These are phyloP conservation scores for Diaporthe ilicicola DNA, from an alignment of 2,329 filamentous ascomycete genomes.

Conservation along the genomic window DNA sequence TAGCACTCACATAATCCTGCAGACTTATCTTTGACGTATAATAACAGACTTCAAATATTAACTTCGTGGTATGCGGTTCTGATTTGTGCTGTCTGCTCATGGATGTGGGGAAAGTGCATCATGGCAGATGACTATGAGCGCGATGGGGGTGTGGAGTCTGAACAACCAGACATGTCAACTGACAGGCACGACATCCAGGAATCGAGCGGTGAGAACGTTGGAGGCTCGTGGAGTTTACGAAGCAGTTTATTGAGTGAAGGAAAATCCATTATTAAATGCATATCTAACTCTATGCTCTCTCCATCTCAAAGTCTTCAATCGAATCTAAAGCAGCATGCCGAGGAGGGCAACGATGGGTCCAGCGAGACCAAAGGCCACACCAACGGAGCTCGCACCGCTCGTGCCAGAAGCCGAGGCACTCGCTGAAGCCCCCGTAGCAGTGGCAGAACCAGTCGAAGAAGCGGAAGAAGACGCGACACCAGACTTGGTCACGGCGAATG, in stretches of 20 bases:
- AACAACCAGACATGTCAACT: no score
- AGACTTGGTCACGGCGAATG: slow-evolving; percentile 38
- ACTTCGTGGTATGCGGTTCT: not conserved
- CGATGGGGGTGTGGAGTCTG: no score
- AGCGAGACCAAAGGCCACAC: slow-evolving; percentile 28
- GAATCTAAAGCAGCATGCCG: not conserved
- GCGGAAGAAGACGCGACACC: slow-evolving; percentile 39
- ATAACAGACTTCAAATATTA: not conserved
- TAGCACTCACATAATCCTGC: not conserved
- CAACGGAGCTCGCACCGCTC: slow-evolving; percentile 16
- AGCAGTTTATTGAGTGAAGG: not conserved
- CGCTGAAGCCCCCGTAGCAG: slow-evolving; percentile 31
- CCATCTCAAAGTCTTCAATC: not conserved
- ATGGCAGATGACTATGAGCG: no score
- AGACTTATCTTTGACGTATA: not conserved
- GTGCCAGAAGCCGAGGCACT: slow-evolving; percentile 34
- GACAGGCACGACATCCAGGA: no score
- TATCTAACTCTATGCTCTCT: not conserved
- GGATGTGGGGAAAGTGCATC: no score
- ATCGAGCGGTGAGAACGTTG: no score
- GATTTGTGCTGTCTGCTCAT: no score
- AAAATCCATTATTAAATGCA: not conserved
- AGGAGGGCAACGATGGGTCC: slow-evolving; percentile 1
- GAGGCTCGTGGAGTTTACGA: not conserved
- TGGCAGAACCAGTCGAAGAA: slow-evolving; percentile 38